These are phyloP conservation scores for Hirschioporus abietinus DNA, from an alignment of 768 basidiomycete species.

Conservation along the genomic window DNA sequence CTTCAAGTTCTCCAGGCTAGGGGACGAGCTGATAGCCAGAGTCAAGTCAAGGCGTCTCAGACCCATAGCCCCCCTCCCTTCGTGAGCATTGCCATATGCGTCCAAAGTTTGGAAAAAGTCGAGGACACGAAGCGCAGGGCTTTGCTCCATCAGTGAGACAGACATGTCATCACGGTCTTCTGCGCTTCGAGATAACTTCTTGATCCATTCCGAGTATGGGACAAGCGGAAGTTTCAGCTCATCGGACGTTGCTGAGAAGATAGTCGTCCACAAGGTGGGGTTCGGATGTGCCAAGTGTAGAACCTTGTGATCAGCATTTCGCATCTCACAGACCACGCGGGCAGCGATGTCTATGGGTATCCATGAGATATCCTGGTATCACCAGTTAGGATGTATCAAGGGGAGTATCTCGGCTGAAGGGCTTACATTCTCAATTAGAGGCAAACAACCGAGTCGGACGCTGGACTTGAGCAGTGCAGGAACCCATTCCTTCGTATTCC, in stretches of 20 bases:
- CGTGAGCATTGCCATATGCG: not conserved
- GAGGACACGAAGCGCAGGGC: constrained; percentile 12
- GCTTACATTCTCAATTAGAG: constrained; percentile 14
- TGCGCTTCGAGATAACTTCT: not conserved
- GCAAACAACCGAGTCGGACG: constrained; percentile 13
- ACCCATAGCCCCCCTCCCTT: not conserved
- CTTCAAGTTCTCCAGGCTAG: not conserved
- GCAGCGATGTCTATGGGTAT: constrained; percentile 18
- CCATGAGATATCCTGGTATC: constrained; percentile 13
- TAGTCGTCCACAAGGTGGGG: constrained; percentile 23
- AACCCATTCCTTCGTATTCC: constrained; percentile 33
- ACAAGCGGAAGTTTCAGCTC: constrained; percentile 24
- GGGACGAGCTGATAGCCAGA: not conserved
- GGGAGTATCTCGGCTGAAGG: not conserved
- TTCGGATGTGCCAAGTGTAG: constrained; percentile 21
- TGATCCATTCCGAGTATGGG: constrained; percentile 23
- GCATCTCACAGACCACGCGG: constrained; percentile 14
- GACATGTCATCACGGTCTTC: no score
- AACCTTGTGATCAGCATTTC: constrained; percentile 6
- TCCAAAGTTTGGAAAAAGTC: constrained; percentile 7
- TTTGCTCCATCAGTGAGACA: not conserved
- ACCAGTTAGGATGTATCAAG: not conserved
- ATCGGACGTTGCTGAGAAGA: constrained; percentile 17
- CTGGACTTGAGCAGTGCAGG: constrained; percentile 26
- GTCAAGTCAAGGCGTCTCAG: not conserved